Percentiles rank a stretch among this genome's conserved stretches.
These are phyloP conservation scores for Micractinium conductrix DNA, from an alignment of 139 green algal genomes.

Conservation along the genomic window DNA sequence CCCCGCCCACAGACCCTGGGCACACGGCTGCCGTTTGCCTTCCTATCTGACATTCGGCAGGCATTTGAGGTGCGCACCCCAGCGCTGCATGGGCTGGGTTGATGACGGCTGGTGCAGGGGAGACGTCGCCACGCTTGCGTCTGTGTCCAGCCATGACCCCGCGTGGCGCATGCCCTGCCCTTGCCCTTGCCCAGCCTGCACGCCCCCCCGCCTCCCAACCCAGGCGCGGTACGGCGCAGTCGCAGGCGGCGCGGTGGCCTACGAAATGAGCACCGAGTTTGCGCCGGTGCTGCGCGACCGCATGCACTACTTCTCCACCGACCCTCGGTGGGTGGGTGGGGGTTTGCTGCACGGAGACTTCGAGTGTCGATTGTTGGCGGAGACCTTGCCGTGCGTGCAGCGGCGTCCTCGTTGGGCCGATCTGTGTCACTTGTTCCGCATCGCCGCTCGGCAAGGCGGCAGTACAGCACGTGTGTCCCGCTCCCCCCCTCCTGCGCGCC, in stretches of 20 bases:
- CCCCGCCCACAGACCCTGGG: slow-evolving; percentile 61
- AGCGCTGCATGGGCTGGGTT: too few species aligned
- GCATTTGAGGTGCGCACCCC: slow-evolving; percentile 82
- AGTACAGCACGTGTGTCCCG: neutral
- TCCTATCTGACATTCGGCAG: slow-evolving; percentile 85
- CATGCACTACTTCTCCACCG: slow-evolving; percentile 79
- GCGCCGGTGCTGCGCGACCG: slow-evolving; percentile 69
- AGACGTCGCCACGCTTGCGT: too few species aligned
- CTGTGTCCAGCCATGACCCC: too few species aligned
- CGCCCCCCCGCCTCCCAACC: too few species aligned
- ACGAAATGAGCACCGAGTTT: slow-evolving; percentile 90
- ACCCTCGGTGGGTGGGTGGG: slow-evolving; percentile 49
- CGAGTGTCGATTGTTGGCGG: too few species aligned
- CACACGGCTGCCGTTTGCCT: slow-evolving; percentile 87
- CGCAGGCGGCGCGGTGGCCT: slow-evolving; percentile 75
- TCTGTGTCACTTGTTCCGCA: too few species aligned
- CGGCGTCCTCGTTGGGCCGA: too few species aligned
- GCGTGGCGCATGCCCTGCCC: too few species aligned
- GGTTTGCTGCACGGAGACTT: too few species aligned
- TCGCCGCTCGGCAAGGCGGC: neutral
- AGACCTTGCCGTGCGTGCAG: too few species aligned
- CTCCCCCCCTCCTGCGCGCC: neutral
- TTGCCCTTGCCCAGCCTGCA: too few species aligned
- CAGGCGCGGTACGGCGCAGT: slow-evolving; percentile 63
- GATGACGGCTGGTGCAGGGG: too few species aligned